A percentile compares a stretch with the other conserved stretches of the same genome.
Conservation (phyloP, 768 basidiomycete species). For the Serendipita indica region DNA sequence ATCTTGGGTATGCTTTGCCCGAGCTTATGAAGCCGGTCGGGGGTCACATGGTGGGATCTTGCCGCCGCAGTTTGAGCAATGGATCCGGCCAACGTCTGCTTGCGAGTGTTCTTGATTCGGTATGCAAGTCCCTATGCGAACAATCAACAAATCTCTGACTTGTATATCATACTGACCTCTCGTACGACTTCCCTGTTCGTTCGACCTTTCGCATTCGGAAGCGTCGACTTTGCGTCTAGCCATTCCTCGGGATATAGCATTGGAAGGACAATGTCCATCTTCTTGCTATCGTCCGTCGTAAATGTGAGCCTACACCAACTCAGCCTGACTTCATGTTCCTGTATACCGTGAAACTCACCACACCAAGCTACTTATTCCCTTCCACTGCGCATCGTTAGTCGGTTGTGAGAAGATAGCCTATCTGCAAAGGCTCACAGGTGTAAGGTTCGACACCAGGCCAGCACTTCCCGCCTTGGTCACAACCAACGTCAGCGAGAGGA, state of each 20-base stretch:
- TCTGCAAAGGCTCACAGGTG: slow-evolving; percentile 35
- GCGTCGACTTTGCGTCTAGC: slow-evolving; percentile 39
- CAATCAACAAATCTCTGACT: background rate
- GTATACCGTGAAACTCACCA: background rate
- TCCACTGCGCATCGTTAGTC: slow-evolving; percentile 10
- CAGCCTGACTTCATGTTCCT: slow-evolving; percentile 20
- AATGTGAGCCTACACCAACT: slow-evolving; percentile 18
- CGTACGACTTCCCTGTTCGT: slow-evolving; percentile 50
- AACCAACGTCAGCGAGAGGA: slow-evolving; percentile 46
- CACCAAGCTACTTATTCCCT: slow-evolving; percentile 14
- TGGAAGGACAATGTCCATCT: slow-evolving; percentile 35
- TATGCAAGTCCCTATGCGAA: slow-evolving; percentile 28
- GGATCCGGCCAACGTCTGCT: slow-evolving; percentile 44
- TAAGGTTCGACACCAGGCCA: slow-evolving; percentile 38
- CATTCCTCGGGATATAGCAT: slow-evolving; percentile 50
- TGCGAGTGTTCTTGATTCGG: slow-evolving; percentile 37
- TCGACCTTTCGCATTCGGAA: slow-evolving; percentile 36
- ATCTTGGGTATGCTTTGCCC: slow-evolving; percentile 49
- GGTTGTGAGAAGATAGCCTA: background rate
- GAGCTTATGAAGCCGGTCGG: slow-evolving; percentile 34
- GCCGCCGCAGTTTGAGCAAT: slow-evolving; percentile 61
- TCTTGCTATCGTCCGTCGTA: slow-evolving; percentile 30
- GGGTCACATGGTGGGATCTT: slow-evolving; percentile 44
- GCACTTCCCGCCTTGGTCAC: slow-evolving; percentile 57
- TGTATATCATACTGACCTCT: slow-evolving; percentile 29